These are phyloP conservation scores for Tricholoma hemisulphureum DNA, from an alignment of 768 basidiomycete species.

Conservation along the genomic window DNA sequence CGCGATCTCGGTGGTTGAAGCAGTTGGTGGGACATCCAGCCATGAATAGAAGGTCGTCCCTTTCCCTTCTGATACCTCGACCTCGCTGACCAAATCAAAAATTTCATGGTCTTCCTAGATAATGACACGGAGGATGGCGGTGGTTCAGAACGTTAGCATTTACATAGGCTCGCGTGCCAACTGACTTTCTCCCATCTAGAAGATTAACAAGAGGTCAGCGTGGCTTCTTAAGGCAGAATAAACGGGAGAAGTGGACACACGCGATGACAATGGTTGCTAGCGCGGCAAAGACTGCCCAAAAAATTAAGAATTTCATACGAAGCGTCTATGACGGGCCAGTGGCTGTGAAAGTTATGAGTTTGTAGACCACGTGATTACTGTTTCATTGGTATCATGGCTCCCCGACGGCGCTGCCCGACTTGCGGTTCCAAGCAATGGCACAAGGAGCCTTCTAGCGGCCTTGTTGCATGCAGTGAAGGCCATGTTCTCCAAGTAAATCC, in stretches of 20 bases:
- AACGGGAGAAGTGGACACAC: conserved; percentile 41
- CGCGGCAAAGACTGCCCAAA: conserved; percentile 49
- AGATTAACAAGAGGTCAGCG: conserved; percentile 6
- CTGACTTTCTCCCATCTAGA: conserved; percentile 72
- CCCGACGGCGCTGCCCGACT: conserved; percentile 63
- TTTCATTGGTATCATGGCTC: no score
- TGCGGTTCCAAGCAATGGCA: conserved; percentile 89
- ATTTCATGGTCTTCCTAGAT: conserved; percentile 93
- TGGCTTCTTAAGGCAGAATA: background rate
- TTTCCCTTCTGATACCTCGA: conserved; percentile 86
- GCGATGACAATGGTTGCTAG: conserved; percentile 54
- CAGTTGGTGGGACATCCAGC: conserved; percentile 76
- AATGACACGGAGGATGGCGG: background rate
- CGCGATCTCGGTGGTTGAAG: conserved; percentile 71
- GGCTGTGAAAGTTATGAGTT: background rate
- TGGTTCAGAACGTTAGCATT: background rate
- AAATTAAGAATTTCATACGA: conserved; percentile 51
- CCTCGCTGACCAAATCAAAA: conserved; percentile 83
- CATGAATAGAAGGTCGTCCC: conserved; percentile 96
- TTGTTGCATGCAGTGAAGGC: conserved; percentile 86
- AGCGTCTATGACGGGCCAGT: conserved; percentile 5
- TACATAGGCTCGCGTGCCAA: background rate
- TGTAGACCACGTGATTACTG: background rate
- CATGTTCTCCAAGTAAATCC: conserved; percentile 78
- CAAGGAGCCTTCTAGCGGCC: conserved; percentile 77